Conservation (phyloP, 2,329 filamentous ascomycete species). For the Fusarium praegraminearum region DNA sequence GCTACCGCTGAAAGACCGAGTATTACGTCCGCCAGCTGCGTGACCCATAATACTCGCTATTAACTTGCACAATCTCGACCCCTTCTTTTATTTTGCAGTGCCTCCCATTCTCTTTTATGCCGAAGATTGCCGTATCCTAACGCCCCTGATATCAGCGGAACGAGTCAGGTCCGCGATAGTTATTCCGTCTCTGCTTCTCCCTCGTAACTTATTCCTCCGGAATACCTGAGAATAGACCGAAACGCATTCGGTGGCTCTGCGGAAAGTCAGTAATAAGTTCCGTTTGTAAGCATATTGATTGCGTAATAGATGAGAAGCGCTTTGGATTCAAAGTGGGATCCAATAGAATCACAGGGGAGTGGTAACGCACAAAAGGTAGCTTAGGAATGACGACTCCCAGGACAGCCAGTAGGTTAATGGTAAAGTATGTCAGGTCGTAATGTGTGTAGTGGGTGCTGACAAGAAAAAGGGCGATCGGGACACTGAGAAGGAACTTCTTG, state of each 20-base stretch:
- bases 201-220: conserved; percentile 65
- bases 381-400: conserved; percentile 96
- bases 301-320: neutral
- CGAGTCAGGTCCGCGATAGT: conserved; percentile 34
- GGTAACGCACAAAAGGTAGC: conserved; percentile 83
- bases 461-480: conserved; percentile 93
- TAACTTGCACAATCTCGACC: conserved; percentile 48
- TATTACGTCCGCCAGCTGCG: conserved; percentile 46
- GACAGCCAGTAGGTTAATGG: conserved; percentile 94
- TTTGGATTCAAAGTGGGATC: neutral
- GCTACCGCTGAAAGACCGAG: conserved; percentile 49
- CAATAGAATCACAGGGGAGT: neutral
- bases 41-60: conserved; percentile 54
- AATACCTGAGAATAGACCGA: conserved; percentile 77
- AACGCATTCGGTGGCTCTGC: conserved; percentile 82
- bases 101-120: conserved; percentile 41
- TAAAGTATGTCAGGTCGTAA: conserved; percentile 96
- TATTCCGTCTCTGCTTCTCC: conserved; percentile 16
- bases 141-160: conserved; percentile 45
- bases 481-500: conserved; percentile 96
- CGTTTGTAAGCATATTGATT: conserved; percentile 5
- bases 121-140: conserved; percentile 43
- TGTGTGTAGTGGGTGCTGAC: conserved; percentile 99
- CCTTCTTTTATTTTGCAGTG: conserved; percentile 41
- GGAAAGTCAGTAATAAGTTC: conserved; percentile 43